These are phyloP conservation scores for Huntiella savannae DNA, from an alignment of 2,329 filamentous ascomycete genomes.

Conservation along the genomic window DNA sequence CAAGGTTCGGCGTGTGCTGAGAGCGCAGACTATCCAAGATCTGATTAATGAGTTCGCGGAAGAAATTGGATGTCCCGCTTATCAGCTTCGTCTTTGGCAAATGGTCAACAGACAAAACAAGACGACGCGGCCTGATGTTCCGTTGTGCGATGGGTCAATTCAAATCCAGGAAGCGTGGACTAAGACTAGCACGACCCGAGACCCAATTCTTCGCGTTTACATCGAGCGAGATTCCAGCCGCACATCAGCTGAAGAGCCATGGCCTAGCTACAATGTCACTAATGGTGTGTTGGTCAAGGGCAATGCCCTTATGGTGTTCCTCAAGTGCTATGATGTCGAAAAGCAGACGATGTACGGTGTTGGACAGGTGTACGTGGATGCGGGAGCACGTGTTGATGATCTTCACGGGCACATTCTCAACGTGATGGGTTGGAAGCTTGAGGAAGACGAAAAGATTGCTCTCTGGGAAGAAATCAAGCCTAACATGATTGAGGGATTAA, in stretches of 20 bases:
- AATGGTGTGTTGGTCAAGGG: constrained; percentile 39
- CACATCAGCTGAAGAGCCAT: constrained; percentile 48
- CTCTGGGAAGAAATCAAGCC: constrained; percentile 97
- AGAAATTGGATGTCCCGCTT: constrained; percentile 48
- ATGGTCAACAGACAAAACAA: constrained; percentile 99
- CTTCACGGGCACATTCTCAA: constrained; percentile 58
- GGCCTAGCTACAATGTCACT: constrained; percentile 42
- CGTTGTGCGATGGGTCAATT: constrained; percentile 57
- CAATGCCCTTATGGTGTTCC: constrained; percentile 60
- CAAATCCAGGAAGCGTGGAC: constrained; percentile 52
- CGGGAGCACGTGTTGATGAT: constrained; percentile 74
- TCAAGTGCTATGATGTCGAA: constrained; percentile 78
- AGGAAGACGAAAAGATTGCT: constrained; percentile 39
- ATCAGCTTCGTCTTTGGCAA: constrained; percentile 67
- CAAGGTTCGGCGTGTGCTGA: constrained; percentile 51
- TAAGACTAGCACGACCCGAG: constrained; percentile 35
- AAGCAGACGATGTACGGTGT: constrained; percentile 57
- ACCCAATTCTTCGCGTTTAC: constrained; percentile 69
- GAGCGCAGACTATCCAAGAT: constrained; percentile 56
- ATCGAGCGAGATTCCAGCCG: constrained; percentile 57
- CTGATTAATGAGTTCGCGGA: constrained; percentile 52
- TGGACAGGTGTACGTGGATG: constrained; percentile 71
- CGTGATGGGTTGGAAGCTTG: constrained; percentile 68
- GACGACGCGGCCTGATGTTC: constrained; percentile 77
- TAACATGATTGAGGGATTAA: constrained; percentile 89